A percentile compares a stretch with the other conserved stretches of the same genome.
phyloP scores from a whole-genome alignment of 208 protist genomes.

The Novymonas esmeraldas region DNA sequence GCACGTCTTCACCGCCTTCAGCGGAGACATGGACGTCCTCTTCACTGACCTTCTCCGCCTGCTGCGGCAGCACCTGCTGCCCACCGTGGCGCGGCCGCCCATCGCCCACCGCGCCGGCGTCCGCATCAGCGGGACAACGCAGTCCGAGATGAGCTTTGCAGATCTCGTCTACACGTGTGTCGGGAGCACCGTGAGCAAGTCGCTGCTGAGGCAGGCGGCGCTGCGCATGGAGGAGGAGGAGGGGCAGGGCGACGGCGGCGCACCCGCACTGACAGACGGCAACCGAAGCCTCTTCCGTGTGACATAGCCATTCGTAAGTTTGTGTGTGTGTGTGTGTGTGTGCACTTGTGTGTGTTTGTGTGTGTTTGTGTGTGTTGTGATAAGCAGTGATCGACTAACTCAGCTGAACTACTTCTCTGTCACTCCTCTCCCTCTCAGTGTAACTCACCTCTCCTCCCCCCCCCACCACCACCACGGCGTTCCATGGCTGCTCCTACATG shows the following conservation, averaged over 20 bases:
- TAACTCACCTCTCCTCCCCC: too few species aligned
- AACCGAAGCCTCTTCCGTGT: constrained; percentile 52
- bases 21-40: constrained; percentile 77
- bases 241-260: background rate
- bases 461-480: too few species aligned
- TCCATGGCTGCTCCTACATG: too few species aligned
- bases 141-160: constrained; percentile 57
- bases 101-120: constrained; percentile 48
- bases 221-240: constrained; percentile 69
- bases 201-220: constrained; percentile 75
- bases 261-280: constrained; percentile 18
- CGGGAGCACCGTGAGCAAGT: constrained; percentile 65
- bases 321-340: background rate
- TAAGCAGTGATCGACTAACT: too few species aligned
- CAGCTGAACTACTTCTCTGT: too few species aligned
- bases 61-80: constrained; percentile 60
- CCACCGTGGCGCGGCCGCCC: constrained; percentile 36
- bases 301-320: constrained; percentile 4
- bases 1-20: constrained; percentile 73
- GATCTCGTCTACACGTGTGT: constrained; percentile 83
- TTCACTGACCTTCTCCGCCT: constrained; percentile 64
- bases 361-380: too few species aligned
- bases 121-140: constrained; percentile 25
- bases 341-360: too few species aligned
- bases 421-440: too few species aligned